Percentiles rank a stretch among this genome's conserved stretches.
Conservation (phyloP, 352 stramenopile species). For the Pythium brachiatum region DNA sequence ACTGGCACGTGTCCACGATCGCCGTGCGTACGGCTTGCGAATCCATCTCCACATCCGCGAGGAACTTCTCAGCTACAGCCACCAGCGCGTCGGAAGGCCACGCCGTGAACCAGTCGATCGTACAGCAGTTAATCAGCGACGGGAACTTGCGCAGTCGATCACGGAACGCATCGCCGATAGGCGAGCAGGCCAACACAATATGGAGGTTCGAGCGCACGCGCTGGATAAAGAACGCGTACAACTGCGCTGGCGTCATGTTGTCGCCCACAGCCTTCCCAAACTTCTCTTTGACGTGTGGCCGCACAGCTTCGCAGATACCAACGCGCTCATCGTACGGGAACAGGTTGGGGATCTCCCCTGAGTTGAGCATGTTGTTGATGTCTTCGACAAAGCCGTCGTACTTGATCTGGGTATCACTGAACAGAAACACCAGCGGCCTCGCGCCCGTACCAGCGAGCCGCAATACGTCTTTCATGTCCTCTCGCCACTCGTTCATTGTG, state of each 20-base stretch:
- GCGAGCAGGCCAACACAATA: conserved; percentile 93
- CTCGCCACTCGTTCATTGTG: conserved; percentile 91
- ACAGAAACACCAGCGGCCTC: conserved; percentile 91
- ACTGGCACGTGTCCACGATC: conserved; percentile 91
- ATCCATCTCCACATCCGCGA: conserved; percentile 90
- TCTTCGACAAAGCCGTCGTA: conserved; percentile 96
- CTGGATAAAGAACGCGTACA: conserved; percentile 94
- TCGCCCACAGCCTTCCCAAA: conserved; percentile 87
- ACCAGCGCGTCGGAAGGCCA: conserved; percentile 93
- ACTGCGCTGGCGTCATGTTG: conserved; percentile 88
- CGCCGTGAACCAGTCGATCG: conserved; percentile 97
- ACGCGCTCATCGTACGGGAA: conserved; percentile 93
- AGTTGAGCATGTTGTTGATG: conserved; percentile 97
- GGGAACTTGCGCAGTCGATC: conserved; percentile 94
- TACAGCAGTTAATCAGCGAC: conserved; percentile 96
- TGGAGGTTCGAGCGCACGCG: conserved; percentile 91
- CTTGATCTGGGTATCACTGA: conserved; percentile 96
- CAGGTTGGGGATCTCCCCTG: conserved; percentile 93
- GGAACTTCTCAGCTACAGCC: conserved; percentile 92
- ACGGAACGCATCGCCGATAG: conserved; percentile 93
- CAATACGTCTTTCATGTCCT: conserved; percentile 94
- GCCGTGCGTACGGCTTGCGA: conserved; percentile 57
- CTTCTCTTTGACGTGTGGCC: conserved; percentile 90
- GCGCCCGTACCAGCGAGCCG: conserved; percentile 84
- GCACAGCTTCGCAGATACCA: conserved; percentile 88